phyloP scores from a whole-genome alignment of 78 protist species.

The Dictyostelium discoideum region dicty_2.7 NC_007088.5:2131001-2131500 shows the following conservation, averaged over 20 bases:
- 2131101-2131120: no score
- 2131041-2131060: not conserved
- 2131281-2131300: constrained; percentile 17
- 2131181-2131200: not conserved
- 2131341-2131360: constrained; percentile 24
- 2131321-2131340: not conserved
- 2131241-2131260: not conserved
- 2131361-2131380: not conserved
- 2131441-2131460: constrained; percentile 18
- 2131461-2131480: not conserved
- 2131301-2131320: constrained; percentile 41
- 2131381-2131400: not conserved
- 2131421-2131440: constrained; percentile 41
- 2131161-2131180: not conserved
- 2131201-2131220: not conserved
- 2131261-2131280: constrained; percentile 1
- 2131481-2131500: not conserved
- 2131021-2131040: not conserved
- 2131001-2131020: not conserved
- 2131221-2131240: not conserved
- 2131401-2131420: not conserved
- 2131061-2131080: not conserved
- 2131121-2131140: no score
- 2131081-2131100: not conserved
- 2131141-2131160: no score